Percentiles rank a stretch among this genome's conserved stretches.
Evolutionary conservation across 305 asterid species (phyloP).

Genomic region (Fraxinus baroniana): DNA sequence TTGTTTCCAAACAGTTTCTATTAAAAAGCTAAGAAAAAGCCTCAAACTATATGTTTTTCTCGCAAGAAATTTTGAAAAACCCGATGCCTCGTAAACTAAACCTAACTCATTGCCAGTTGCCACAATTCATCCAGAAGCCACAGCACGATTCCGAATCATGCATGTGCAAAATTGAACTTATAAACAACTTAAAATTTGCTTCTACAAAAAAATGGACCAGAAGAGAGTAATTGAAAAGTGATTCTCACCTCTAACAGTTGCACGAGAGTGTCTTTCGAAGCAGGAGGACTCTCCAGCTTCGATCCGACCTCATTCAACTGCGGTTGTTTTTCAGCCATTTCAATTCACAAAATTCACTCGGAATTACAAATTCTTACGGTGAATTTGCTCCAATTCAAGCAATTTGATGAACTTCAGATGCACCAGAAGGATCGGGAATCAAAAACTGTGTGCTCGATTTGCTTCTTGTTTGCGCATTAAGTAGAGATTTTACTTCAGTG

Average conservation of each 20-base stretch:
- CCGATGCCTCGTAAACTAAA: conserved; percentile 16
- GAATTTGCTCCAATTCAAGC: not conserved
- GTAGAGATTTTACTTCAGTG: not conserved
- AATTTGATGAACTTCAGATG: not conserved
- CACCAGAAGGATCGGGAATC: not conserved
- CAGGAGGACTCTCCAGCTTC: conserved; percentile 63
- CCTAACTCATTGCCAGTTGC: conserved; percentile 35
- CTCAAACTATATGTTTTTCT: not conserved
- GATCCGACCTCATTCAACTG: conserved; percentile 58
- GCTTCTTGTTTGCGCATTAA: not conserved
- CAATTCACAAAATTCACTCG: not conserved
- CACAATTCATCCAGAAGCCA: conserved; percentile 3
- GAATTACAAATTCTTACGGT: not conserved
- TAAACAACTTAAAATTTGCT: conserved; percentile 6
- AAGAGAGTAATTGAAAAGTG: not conserved
- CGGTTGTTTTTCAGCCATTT: not conserved
- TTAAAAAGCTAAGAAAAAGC: not conserved
- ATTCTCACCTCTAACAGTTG: conserved; percentile 64
- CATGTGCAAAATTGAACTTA: conserved; percentile 28
- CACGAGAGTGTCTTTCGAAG: conserved; percentile 72
- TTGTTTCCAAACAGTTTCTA: not conserved
- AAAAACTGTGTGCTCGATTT: not conserved
- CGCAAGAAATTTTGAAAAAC: not conserved
- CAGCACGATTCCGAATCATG: conserved; percentile 29
- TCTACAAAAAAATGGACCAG: conserved; percentile 16